phyloP scores from a whole-genome alignment of 169 alveolate genomes.

The Eimeria maxima region DNA sequence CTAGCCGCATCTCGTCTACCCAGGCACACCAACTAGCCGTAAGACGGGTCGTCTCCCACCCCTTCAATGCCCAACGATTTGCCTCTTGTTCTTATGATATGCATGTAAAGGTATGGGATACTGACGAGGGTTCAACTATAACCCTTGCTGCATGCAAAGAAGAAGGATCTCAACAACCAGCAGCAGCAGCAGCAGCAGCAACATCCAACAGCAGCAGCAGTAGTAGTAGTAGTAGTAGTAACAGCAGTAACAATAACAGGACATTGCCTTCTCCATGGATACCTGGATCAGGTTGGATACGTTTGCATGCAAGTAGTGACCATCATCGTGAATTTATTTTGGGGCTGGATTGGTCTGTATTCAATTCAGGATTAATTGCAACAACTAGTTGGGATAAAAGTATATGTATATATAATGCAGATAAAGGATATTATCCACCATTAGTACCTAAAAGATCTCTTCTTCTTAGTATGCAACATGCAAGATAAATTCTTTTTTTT shows the following conservation, averaged over 20 bases:
- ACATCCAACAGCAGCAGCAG: neutral
- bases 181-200: too few relatives aligned
- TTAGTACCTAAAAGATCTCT: conserved; percentile 10
- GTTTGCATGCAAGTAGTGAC: conserved; percentile 7
- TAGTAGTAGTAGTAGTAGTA: neutral
- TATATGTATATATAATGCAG: conserved; percentile 72
- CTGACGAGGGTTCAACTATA: neutral
- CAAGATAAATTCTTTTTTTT: neutral
- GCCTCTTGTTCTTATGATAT: conserved; percentile 83
- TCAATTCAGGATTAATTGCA: conserved; percentile 35
- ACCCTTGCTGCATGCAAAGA: too few relatives aligned
- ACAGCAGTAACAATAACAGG: neutral
- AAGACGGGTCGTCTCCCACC: conserved; percentile 64
- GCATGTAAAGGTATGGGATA: conserved; percentile 61
- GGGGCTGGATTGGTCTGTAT: conserved; percentile 81
- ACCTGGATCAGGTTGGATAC: conserved; percentile 14
- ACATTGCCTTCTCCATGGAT: neutral
- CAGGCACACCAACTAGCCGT: conserved; percentile 81
- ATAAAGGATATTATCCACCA: conserved; percentile 17
- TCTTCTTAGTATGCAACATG: neutral
- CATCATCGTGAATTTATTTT: conserved; percentile 82
- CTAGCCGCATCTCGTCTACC: neutral
- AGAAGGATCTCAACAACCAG: too few relatives aligned
- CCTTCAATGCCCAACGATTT: conserved; percentile 28
- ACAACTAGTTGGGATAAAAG: conserved; percentile 83